Evolutionary conservation across 179 eudicot species (phyloP).

Genomic region (Spergularia azorica): DNA sequence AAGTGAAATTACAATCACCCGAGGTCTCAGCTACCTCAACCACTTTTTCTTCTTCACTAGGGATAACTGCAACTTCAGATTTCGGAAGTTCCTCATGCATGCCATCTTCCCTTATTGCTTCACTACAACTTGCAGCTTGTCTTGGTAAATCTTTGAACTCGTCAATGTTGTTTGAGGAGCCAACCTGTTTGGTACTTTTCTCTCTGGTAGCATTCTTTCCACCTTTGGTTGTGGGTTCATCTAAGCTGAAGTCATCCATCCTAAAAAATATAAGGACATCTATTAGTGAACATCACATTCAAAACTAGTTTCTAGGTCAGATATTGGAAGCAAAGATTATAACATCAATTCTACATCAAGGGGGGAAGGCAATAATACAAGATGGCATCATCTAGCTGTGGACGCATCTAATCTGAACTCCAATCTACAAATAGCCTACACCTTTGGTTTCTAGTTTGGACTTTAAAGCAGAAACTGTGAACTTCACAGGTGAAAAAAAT

Average conservation of each 20-base stretch:
- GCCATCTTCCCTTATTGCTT: conserved; percentile 27
- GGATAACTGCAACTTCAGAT: conserved; percentile 20
- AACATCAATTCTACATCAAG: background rate
- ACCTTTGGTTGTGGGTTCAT: conserved; percentile 39
- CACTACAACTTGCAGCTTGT: conserved; percentile 28
- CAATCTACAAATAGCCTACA: background rate
- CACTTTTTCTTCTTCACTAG: conserved; percentile 21
- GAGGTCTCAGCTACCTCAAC: conserved; percentile 12
- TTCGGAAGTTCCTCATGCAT: conserved; percentile 27
- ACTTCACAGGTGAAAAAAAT: background rate
- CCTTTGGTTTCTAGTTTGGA: background rate
- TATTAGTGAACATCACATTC: conserved; percentile 1
- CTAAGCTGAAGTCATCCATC: conserved; percentile 59
- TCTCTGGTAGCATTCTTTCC: conserved; percentile 33
- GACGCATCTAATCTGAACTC: background rate
- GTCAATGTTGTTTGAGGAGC: conserved; percentile 11
- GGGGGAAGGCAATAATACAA: background rate
- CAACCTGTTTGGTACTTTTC: conserved; percentile 33
- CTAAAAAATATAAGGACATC: conserved; percentile 33
- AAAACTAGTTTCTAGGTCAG: background rate
- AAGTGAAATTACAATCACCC: conserved; percentile 4
- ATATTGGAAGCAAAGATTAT: background rate
- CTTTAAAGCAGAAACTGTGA: background rate
- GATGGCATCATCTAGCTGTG: background rate
- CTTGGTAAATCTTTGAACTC: conserved; percentile 32